These are phyloP conservation scores for Pezicula carpinea DNA, from an alignment of 2,329 filamentous ascomycete genomes.

Conservation along the genomic window DNA sequence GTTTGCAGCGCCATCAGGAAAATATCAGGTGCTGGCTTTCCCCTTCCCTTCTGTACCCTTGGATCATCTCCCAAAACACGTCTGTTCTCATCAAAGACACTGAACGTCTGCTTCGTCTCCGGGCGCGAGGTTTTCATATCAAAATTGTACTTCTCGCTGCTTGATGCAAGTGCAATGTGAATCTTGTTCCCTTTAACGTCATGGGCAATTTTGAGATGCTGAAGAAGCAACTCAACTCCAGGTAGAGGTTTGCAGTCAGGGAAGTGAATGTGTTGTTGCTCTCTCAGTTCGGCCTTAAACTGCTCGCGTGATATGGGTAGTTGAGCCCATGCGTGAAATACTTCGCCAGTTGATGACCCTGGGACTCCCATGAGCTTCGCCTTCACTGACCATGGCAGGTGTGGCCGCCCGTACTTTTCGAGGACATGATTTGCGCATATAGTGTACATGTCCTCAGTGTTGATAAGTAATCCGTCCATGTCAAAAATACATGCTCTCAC, in stretches of 20 bases:
- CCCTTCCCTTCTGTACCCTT: constrained; percentile 71
- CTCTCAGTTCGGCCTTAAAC: constrained; percentile 54
- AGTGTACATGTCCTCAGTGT: constrained; percentile 91
- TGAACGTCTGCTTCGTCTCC: constrained; percentile 41
- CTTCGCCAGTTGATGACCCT: constrained; percentile 39
- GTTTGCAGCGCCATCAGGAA: constrained; percentile 81
- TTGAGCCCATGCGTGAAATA: constrained; percentile 77
- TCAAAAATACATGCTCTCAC: constrained; percentile 92
- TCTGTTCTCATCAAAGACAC: constrained; percentile 63
- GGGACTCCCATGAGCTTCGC: constrained; percentile 56
- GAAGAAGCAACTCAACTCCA: constrained; percentile 66
- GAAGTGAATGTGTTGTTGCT: constrained; percentile 68
- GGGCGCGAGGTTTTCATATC: constrained; percentile 38
- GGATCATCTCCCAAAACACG: constrained; percentile 81
- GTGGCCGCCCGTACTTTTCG: constrained; percentile 64
- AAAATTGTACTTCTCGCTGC: constrained; percentile 49
- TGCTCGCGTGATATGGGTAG: constrained; percentile 70
- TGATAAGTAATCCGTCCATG: constrained; percentile 93
- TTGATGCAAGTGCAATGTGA: constrained; percentile 75
- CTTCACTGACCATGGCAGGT: constrained; percentile 85
- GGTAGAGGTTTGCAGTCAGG: constrained; percentile 68
- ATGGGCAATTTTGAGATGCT: constrained; percentile 38
- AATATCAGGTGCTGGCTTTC: constrained; percentile 93
- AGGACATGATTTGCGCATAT: constrained; percentile 77
- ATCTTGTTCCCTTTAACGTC: constrained; percentile 32